A percentile compares a stretch with the other conserved stretches of the same genome.
These are phyloP conservation scores for Cyanidiococcus yangmingshanensis DNA, from an alignment of 23 red algal genomes.

Conservation along the genomic window DNA sequence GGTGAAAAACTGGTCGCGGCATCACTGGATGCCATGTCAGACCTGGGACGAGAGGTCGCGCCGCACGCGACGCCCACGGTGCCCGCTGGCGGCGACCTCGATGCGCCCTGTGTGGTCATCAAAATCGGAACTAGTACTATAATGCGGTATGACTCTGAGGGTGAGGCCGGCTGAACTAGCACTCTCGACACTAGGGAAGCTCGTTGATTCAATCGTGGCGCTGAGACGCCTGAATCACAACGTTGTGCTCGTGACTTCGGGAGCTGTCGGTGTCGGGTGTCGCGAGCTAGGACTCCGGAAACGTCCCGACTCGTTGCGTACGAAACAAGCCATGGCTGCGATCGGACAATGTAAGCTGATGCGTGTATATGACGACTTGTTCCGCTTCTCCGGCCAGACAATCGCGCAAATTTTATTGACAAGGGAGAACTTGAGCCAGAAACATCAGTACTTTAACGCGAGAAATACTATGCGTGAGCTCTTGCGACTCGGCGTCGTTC, in stretches of 20 bases:
- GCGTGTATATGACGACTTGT: conserved; percentile 73
- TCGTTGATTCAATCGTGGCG: conserved; percentile 75
- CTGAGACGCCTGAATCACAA: conserved; percentile 46
- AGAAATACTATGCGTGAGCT: conserved; percentile 67
- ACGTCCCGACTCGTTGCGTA: conserved; percentile 48
- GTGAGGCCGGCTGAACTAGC: conserved; percentile 63
- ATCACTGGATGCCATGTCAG: background rate
- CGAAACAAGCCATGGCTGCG: conserved; percentile 82
- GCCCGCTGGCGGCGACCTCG: conserved; percentile 16
- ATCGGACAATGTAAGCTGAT: conserved; percentile 85
- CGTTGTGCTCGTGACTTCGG: conserved; percentile 90
- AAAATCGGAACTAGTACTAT: conserved; percentile 96
- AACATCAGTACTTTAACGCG: conserved; percentile 85
- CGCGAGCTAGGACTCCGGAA: conserved; percentile 45
- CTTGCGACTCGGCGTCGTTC: conserved; percentile 43
- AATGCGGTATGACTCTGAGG: conserved; percentile 50
- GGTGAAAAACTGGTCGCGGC: conserved; percentile 17
- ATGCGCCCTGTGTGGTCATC: conserved; percentile 46
- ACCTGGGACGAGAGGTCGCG: background rate
- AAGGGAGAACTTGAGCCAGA: conserved; percentile 52
- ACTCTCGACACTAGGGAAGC: conserved; percentile 68
- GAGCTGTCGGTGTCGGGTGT: conserved; percentile 88
- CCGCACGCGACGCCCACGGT: conserved; percentile 14
- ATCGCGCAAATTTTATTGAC: conserved; percentile 88
- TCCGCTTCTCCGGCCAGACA: conserved; percentile 52